Evolutionary conservation across 2,329 filamentous ascomycete species (phyloP), one percentile per base, ranked within the genome.

Genomic region (Aspergillus pseudotamarii): DNA sequence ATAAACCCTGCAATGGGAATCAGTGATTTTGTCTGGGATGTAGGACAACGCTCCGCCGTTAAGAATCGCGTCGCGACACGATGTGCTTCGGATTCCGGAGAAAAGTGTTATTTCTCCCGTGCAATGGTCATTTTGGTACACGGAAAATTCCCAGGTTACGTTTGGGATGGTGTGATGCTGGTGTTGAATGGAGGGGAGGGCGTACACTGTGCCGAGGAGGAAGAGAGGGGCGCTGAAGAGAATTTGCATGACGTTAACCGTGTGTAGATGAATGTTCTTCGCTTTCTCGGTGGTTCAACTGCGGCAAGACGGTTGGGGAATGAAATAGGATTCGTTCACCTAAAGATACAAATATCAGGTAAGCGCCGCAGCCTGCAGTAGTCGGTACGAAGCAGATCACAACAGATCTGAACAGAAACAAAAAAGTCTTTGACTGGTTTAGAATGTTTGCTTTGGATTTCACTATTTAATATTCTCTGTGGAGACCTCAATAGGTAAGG

Each of bases 51-150:
- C 63, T 6, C 65, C 63, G 16, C 63, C 61, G 34, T 67, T 67
- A 46, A 66, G 56, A 9, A 66, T 65, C 1, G 41, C 30, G 34
- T 59, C 43, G 19, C 57, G 46, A 41, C 65, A 67, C 4, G 26
- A 5, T 4, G 55, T 43, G 19, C 61, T 58, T n/a, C 23, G 36
- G n/a, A 46, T 62, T 10, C 65, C 65, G 12, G 57, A 66, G 56
- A 59, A 64, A 3, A 50, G 46, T 11, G 63, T 66, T 14, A 50
- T 58, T 55, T 46, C 58, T 19, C 65, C 63, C 11, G 65, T 62
- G 59, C 65, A 66, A n/a, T 55, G 59, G 10, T 36, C 45, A 21
- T 66, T 66, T 45, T 66, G 64, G 34, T 62, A 67, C 3, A 66
- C 54, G 14, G 57, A 62, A 23, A 64, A 53, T 16, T 61, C 45